Conservation (phyloP, 176 grass and related monocot species). For the Paspalum notatum region DNA sequence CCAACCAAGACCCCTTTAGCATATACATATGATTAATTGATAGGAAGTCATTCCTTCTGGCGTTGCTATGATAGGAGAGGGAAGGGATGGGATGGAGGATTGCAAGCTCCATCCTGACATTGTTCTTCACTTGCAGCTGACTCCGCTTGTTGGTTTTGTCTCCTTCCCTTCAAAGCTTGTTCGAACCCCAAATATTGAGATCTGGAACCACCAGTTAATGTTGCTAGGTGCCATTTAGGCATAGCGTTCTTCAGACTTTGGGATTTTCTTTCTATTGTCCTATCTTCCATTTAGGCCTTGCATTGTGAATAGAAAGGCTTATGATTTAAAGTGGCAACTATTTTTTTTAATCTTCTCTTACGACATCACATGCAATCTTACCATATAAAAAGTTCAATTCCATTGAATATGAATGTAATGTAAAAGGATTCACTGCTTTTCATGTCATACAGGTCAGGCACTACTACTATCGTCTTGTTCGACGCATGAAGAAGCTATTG, state of each 20-base stretch:
- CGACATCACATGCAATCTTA: constrained; percentile 16
- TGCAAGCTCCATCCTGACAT: constrained; percentile 21
- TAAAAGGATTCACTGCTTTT: constrained; percentile 34
- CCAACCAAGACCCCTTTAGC: too few species aligned
- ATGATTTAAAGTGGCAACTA: neutral
- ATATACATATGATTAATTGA: neutral
- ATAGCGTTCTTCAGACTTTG: neutral
- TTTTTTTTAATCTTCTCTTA: constrained; percentile 33
- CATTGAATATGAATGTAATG: constrained; percentile 3
- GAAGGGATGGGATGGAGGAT: constrained; percentile 13
- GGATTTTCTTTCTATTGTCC: neutral
- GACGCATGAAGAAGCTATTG: constrained; percentile 96
- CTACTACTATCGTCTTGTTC: constrained; percentile 99
- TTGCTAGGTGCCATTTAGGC: constrained; percentile 14
- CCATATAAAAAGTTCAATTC: neutral
- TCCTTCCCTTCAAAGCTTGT: constrained; percentile 6
- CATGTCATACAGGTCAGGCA: constrained; percentile 82
- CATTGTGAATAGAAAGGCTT: constrained; percentile 28
- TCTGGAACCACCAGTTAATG: neutral
- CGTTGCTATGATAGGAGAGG: neutral
- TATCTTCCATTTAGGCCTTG: neutral
- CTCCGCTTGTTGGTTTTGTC: neutral
- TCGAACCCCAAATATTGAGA: constrained; percentile 16
- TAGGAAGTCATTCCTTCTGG: constrained; percentile 25
- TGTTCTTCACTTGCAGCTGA: constrained; percentile 14